Conservation (phyloP, 768 basidiomycete species). For the Pholiota microspora region DNA sequence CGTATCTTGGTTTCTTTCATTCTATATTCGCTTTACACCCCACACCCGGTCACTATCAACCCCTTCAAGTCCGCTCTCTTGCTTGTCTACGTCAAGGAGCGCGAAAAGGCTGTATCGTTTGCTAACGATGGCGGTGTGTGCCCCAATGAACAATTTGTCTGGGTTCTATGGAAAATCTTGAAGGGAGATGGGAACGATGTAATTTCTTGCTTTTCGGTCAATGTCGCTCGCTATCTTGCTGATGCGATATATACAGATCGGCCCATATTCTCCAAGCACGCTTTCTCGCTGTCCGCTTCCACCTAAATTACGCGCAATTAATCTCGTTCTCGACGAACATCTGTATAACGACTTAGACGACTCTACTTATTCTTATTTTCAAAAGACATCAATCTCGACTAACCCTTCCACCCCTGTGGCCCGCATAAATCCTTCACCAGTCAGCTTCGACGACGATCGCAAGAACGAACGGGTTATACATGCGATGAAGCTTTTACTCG, state of each 20-base stretch:
- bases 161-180: slow-evolving; percentile 86
- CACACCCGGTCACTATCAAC: slow-evolving; percentile 76
- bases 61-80: slow-evolving; percentile 77
- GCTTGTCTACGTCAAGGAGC: slow-evolving; percentile 65
- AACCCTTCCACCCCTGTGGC: slow-evolving; percentile 14
- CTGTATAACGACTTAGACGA: slow-evolving; percentile 53
- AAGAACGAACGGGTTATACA: slow-evolving; percentile 57
- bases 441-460: slow-evolving; percentile 51
- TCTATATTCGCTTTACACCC: slow-evolving; percentile 76
- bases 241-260: slow-evolving; percentile 51
- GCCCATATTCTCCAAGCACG: slow-evolving; percentile 75
- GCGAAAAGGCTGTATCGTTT: slow-evolving; percentile 54
- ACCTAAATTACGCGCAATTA: slow-evolving; percentile 69
- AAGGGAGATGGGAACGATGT: slow-evolving; percentile 84
- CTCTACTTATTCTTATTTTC: slow-evolving; percentile 39
- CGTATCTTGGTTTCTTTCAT: slow-evolving; percentile 80
- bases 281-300: slow-evolving; percentile 75
- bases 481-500: slow-evolving; percentile 65
- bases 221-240: slow-evolving; percentile 2
- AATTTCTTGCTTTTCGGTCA: slow-evolving; percentile 28
- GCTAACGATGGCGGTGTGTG: slow-evolving; percentile 48
- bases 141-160: slow-evolving; percentile 75
- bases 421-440: slow-evolving; percentile 20
- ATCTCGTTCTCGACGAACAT: slow-evolving; percentile 68
- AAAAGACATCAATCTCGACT: slow-evolving; percentile 18